Conservation (phyloP, 1,139 yeast genomes). For the Arxiozyma bovina region DNA sequence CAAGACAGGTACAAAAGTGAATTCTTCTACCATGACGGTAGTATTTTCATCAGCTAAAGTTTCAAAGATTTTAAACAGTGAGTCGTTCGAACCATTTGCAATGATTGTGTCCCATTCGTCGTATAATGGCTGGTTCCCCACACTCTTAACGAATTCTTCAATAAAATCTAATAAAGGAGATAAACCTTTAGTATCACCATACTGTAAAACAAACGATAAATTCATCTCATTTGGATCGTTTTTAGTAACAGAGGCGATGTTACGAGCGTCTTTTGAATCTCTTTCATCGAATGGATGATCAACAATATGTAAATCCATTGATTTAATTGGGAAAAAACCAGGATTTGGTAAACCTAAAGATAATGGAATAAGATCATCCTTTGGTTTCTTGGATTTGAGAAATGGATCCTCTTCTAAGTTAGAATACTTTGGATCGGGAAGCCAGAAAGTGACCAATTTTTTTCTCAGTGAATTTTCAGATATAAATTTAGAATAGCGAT, state of each 20-base stretch:
- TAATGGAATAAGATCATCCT: conserved; percentile 39
- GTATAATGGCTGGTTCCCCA: conserved; percentile 42
- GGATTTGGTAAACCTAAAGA: conserved; percentile 53
- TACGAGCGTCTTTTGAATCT: background rate
- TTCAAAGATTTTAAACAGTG: conserved; percentile 51
- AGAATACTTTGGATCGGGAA: conserved; percentile 14
- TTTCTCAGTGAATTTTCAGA: conserved; percentile 9
- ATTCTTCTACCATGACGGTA: conserved; percentile 53
- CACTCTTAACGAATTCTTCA: conserved; percentile 35
- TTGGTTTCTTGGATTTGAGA: conserved; percentile 26
- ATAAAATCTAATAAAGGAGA: conserved; percentile 39
- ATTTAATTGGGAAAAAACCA: conserved; percentile 51
- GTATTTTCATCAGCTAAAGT: conserved; percentile 47
- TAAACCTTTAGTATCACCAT: conserved; percentile 25
- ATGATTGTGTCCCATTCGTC: conserved; percentile 43
- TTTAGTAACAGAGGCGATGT: conserved; percentile 3
- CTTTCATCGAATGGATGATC: conserved; percentile 24
- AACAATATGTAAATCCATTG: conserved; percentile 40
- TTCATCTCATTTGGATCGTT: conserved; percentile 11
- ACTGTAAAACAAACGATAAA: conserved; percentile 10
- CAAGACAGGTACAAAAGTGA: conserved; percentile 51
- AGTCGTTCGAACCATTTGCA: conserved; percentile 62
- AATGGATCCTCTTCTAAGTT: conserved; percentile 2
- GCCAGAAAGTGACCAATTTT: conserved; percentile 21
- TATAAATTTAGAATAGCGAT: conserved; percentile 1